A percentile compares a stretch with the other conserved stretches of the same genome.
phyloP scores from a whole-genome alignment of 495 filamentous ascomycete species.

The Tuber microsphaerosporum region DNA sequence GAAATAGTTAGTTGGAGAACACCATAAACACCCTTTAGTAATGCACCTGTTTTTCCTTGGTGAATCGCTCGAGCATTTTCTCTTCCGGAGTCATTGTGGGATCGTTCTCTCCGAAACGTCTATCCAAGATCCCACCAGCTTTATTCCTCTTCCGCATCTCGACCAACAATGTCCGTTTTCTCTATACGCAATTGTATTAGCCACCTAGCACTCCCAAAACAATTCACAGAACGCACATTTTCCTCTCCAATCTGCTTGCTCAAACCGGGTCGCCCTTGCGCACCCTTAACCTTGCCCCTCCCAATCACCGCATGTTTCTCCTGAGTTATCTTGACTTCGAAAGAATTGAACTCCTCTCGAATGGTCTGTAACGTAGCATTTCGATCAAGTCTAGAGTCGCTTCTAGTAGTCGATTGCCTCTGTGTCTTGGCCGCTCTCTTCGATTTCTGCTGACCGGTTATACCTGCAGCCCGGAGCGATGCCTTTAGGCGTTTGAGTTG shows the following conservation, averaged over 20 bases:
- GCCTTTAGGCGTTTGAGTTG: constrained; percentile 92
- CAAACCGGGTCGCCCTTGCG: constrained; percentile 64
- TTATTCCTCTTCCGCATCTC: constrained; percentile 85
- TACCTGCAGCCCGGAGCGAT: constrained; percentile 76
- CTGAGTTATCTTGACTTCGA: constrained; percentile 69
- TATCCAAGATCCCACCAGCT: constrained; percentile 83
- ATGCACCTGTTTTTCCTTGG: constrained; percentile 66
- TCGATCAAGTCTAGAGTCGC: constrained; percentile 63
- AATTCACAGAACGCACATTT: constrained; percentile 51
- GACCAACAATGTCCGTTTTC: constrained; percentile 62
- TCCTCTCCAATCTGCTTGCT: constrained; percentile 83
- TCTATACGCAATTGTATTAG: constrained; percentile 15
- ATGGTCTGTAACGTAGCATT: constrained; percentile 70
- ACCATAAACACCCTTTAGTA: constrained; percentile 50
- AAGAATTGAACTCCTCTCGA: constrained; percentile 93
- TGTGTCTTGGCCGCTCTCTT: constrained; percentile 81
- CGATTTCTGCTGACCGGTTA: constrained; percentile 79
- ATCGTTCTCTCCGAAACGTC: constrained; percentile 93
- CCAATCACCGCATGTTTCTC: constrained; percentile 39
- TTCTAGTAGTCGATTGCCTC: constrained; percentile 55
- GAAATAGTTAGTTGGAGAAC: constrained; percentile 43
- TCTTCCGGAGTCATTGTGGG: constrained; percentile 90
- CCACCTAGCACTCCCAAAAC: constrained; percentile 1
- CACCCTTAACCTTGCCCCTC: constrained; percentile 50
- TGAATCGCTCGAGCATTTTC: constrained; percentile 81